Evolutionary conservation across 2,329 filamentous ascomycete genomes (phyloP), one percentile per base, ranked within the genome.

Genomic region (Knufia petricola): DNA sequence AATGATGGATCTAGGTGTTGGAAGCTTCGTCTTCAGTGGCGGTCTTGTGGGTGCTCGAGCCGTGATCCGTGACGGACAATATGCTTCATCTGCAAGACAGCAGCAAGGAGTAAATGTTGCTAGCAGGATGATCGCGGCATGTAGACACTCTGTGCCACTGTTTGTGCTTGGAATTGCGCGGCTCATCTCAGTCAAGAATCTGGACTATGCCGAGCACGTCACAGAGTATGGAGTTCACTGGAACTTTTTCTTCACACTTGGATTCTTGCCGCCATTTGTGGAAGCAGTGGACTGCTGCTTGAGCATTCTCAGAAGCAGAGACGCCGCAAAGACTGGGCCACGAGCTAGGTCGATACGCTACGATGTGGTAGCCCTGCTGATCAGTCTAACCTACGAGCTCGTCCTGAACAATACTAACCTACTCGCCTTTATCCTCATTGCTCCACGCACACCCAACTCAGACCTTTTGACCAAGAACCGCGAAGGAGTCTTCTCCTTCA

Each of bases 171-270:
- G 92, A 12, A 63, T 92, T 20, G 72, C 94, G 48, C 81, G 92
- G 20, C 75, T 96, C 20, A 79, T 87, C 56, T 94, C 82, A 58
- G 89, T 96, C 62, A 98, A 98, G 68, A 86, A 87, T 4, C 72
- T 95, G 24, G 88, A 96, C 63, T 98, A 98, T 63, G 89, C 89
- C 2, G 92, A 98, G 65, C 92, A 98, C 69, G 87, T 95, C 50
- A 88, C 87, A 12, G 92, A 98, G 64, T 98, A 98, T 62, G 92
- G 92, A 37, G 87, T 98, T 8, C 92, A 98, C 66, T 98, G 92
- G 92, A 98, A 98, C 66, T 98, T 98, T 67, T 98, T 98, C 75
- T 96, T 96, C 68, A 98, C 92, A 0, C 74, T 98, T 8, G 89
- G 82, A 4, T 77, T 95, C 41, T 70, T 98, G 20, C 87, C 90